Conservation (phyloP, 495 filamentous ascomycete genomes). For the Lophium mytilinum region DNA sequence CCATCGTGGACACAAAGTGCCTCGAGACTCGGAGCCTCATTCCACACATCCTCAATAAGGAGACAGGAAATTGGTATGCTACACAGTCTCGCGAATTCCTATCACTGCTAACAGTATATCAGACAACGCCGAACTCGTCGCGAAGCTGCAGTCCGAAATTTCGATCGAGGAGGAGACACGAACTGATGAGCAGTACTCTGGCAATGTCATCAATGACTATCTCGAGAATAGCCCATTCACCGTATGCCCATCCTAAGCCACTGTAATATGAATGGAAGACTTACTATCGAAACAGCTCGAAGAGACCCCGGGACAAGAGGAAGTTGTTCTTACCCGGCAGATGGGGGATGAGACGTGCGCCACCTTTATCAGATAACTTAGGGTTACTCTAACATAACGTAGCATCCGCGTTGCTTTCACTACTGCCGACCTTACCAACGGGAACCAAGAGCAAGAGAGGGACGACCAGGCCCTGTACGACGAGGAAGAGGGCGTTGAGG, state of each 20-base stretch:
- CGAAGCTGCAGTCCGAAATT: conserved; percentile 72
- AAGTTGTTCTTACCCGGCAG: conserved; percentile 73
- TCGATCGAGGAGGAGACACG: conserved; percentile 51
- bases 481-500: conserved; percentile 24
- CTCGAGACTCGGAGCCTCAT: conserved; percentile 52
- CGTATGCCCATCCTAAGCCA: conserved; percentile 21
- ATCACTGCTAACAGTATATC: conserved; percentile 26
- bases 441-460: conserved; percentile 44
- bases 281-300: conserved; percentile 45
- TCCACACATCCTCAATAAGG: conserved; percentile 53
- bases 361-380: not conserved
- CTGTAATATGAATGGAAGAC: not conserved
- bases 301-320: conserved; percentile 75
- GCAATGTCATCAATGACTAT: conserved; percentile 57
- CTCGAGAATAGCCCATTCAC: conserved; percentile 59
- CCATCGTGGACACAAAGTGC: conserved; percentile 46
- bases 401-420: conserved; percentile 92
- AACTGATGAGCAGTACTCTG: conserved; percentile 49
- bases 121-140: conserved; percentile 63
- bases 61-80: conserved; percentile 15
- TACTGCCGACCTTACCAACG: conserved; percentile 73
- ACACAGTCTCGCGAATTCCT: conserved; percentile 32
- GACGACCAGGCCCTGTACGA: conserved; percentile 36
- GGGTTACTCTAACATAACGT: conserved; percentile 14
- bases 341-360: conserved; percentile 81